Conservation (phyloP, 495 filamentous ascomycete genomes). For the Bombardia bombarda region DNA sequence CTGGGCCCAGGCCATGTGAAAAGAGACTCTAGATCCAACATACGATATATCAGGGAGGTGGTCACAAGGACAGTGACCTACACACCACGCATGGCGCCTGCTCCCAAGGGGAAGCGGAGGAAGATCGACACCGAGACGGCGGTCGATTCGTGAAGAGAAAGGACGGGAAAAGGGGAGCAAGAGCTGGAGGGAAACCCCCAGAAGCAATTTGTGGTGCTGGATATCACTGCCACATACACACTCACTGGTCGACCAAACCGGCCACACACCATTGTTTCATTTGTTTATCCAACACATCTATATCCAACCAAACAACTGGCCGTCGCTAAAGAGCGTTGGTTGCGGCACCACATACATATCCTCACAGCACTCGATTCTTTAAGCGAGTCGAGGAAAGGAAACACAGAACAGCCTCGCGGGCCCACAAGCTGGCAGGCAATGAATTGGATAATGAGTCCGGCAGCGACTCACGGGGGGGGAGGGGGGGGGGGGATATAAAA, state of each 20-base stretch:
- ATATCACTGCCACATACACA: slow-evolving; percentile 12
- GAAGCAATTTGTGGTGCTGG: slow-evolving; percentile 14
- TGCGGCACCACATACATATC: background rate
- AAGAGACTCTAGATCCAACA: slow-evolving; percentile 41
- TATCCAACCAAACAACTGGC: background rate
- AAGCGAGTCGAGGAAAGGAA: background rate
- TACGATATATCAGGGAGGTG: slow-evolving; percentile 56
- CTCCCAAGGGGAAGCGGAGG: slow-evolving; percentile 69
- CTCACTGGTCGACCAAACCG: slow-evolving; percentile 2
- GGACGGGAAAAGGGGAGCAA: background rate
- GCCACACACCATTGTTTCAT: slow-evolving; percentile 1
- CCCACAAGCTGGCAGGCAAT: too few relatives aligned
- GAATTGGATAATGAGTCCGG: too few relatives aligned
- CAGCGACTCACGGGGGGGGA: too few relatives aligned
- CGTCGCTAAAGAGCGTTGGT: too few relatives aligned
- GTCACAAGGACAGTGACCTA: slow-evolving; percentile 73
- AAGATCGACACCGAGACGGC: slow-evolving; percentile 48
- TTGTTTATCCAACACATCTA: background rate
- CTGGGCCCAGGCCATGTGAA: slow-evolving; percentile 10
- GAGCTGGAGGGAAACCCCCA: too few relatives aligned
- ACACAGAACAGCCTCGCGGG: background rate
- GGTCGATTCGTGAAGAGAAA: slow-evolving; percentile 17
- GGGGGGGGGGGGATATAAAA: too few relatives aligned
- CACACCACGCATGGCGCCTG: slow-evolving; percentile 58
- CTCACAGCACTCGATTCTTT: background rate